These are phyloP conservation scores for Russula olivacea DNA, from an alignment of 768 basidiomycete genomes.

Conservation along the genomic window DNA sequence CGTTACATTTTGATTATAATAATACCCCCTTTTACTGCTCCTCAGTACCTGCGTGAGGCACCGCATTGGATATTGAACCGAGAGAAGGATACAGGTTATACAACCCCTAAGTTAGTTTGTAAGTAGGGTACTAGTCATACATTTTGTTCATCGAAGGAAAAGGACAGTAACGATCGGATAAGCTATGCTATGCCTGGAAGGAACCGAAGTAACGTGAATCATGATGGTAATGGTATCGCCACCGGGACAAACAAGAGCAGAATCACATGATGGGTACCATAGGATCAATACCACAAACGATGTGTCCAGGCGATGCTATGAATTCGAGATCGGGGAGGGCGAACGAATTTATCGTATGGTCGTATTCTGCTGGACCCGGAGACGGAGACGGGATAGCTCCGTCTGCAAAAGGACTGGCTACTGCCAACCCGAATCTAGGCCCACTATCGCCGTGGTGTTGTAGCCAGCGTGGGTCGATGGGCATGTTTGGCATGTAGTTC, in stretches of 20 bases:
- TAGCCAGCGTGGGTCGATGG: slow-evolving; percentile 17
- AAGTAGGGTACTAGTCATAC: slow-evolving; percentile 10
- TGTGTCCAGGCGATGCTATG: slow-evolving; percentile 30
- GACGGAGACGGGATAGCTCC: neutral
- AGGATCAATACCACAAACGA: slow-evolving; percentile 13
- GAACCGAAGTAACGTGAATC: neutral
- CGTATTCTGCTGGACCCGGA: neutral
- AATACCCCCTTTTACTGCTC: slow-evolving; percentile 5
- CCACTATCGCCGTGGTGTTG: neutral
- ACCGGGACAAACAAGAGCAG: neutral
- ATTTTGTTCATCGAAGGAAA: neutral
- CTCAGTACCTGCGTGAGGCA: neutral
- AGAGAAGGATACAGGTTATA: neutral
- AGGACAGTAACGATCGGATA: slow-evolving; percentile 4
- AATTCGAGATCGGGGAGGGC: slow-evolving; percentile 29
- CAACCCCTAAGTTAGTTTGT: neutral
- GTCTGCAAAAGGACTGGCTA: neutral
- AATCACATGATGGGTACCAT: neutral
- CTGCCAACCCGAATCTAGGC: neutral
- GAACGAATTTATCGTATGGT: neutral
- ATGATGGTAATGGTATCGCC: slow-evolving; percentile 2
- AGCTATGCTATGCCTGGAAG: slow-evolving; percentile 6
- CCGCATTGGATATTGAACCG: neutral
- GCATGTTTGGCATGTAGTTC: slow-evolving; percentile 2
- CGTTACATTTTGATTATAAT: slow-evolving; percentile 7